A percentile compares a stretch with the other conserved stretches of the same genome.
Conservation (phyloP, 2,329 filamentous ascomycete species). For the Magnaporthiopsis rhizophila region DNA sequence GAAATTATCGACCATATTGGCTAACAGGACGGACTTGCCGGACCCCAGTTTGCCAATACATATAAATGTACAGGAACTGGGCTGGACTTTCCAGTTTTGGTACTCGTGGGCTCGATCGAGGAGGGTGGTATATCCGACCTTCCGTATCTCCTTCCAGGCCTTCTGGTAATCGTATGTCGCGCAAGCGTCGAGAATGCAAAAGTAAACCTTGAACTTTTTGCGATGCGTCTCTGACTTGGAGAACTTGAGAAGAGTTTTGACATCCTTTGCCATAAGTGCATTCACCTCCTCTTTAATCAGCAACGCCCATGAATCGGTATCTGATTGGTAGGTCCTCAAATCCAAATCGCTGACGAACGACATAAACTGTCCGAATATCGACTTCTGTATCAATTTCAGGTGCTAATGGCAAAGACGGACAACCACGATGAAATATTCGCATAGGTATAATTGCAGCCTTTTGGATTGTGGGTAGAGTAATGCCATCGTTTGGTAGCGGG, state of each 20-base stretch:
- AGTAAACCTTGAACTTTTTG: background rate
- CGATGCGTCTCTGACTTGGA: conserved; percentile 13
- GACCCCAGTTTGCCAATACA: conserved; percentile 32
- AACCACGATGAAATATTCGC: conserved; percentile 32
- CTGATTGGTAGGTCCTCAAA: conserved; percentile 22
- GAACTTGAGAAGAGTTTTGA: conserved; percentile 17
- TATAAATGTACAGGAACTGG: conserved; percentile 20
- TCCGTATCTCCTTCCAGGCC: conserved; percentile 33
- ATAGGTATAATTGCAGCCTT: conserved; percentile 24
- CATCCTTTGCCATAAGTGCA: conserved; percentile 18
- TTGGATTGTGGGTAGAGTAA: conserved; percentile 30
- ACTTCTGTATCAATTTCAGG: conserved; percentile 24
- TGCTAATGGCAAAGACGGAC: conserved; percentile 29
- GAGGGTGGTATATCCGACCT: conserved; percentile 26
- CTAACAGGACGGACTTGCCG: conserved; percentile 35
- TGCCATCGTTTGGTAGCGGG: conserved; percentile 29
- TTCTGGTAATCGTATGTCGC: conserved; percentile 32
- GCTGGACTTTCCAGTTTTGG: conserved; percentile 12
- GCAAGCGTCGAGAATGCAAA: conserved; percentile 27
- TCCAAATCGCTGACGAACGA: conserved; percentile 24
- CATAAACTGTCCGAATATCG: conserved; percentile 21
- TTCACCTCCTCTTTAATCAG: conserved; percentile 28
- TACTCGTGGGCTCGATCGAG: conserved; percentile 14
- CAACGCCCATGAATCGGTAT: conserved; percentile 26
- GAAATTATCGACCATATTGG: conserved; percentile 33